These are phyloP conservation scores for Hansenula anomala DNA, from an alignment of 1,139 yeast genomes.

Conservation along the genomic window DNA sequence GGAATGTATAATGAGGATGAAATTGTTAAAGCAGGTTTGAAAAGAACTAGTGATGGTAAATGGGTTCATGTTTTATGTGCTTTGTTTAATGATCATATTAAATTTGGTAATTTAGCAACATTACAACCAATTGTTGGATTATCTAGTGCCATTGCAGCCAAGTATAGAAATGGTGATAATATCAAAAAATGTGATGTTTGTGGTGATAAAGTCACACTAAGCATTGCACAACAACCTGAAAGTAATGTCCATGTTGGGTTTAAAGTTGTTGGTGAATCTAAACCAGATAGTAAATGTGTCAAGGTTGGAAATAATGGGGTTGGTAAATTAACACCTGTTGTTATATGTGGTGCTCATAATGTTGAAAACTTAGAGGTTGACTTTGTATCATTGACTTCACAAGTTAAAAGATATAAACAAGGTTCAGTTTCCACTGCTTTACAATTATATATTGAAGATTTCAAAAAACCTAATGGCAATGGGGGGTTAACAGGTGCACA, in stretches of 20 bases:
- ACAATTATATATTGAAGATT: constrained; percentile 37
- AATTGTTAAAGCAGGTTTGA: constrained; percentile 38
- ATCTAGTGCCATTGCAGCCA: constrained; percentile 4
- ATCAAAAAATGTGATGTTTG: constrained; percentile 10
- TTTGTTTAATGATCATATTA: constrained; percentile 40
- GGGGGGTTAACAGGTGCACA: constrained; percentile 10
- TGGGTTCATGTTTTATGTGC: constrained; percentile 89
- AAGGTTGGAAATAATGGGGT: constrained; percentile 20
- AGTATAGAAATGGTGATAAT: not conserved
- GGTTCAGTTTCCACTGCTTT: constrained; percentile 22
- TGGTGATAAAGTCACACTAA: not conserved
- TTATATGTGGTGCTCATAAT: constrained; percentile 40
- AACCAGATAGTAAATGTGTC: constrained; percentile 25
- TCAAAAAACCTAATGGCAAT: not conserved
- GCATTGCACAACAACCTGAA: constrained; percentile 2
- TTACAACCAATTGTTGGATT: constrained; percentile 41
- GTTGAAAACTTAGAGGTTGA: constrained; percentile 6
- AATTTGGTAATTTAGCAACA: constrained; percentile 34
- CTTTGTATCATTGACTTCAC: constrained; percentile 26
- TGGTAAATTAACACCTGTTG: constrained; percentile 41
- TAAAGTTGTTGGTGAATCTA: constrained; percentile 20
- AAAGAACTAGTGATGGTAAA: constrained; percentile 60
- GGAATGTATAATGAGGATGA: constrained; percentile 52
- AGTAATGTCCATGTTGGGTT: constrained; percentile 11
- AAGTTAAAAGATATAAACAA: constrained; percentile 31